phyloP scores from a whole-genome alignment of 1,139 yeast genomes.

The Debaryomyces nepalensis region DNA sequence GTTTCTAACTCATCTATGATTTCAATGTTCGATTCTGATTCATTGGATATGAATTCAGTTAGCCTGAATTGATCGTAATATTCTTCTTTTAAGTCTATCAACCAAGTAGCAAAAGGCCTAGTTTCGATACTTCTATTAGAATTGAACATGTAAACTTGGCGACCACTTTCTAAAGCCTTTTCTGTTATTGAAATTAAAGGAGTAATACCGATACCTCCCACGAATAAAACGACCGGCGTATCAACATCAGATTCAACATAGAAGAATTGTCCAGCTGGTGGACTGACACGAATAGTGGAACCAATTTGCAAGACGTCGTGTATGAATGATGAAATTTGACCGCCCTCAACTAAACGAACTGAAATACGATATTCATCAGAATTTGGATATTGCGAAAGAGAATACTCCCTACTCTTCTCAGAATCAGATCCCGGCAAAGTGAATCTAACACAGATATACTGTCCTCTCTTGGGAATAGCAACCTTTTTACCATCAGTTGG shows the following conservation, averaged over 20 bases:
- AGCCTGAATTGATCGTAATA: conserved; percentile 25
- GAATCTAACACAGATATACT: conserved; percentile 61
- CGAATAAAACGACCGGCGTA: conserved; percentile 42
- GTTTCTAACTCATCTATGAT: conserved; percentile 18
- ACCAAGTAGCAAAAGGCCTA: conserved; percentile 35
- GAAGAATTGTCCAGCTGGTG: conserved; percentile 64
- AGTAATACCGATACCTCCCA: conserved; percentile 74
- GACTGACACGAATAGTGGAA: conserved; percentile 52
- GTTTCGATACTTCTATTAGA: conserved; percentile 30
- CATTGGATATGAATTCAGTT: conserved; percentile 27
- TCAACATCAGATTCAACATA: conserved; percentile 31
- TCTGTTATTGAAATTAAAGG: conserved; percentile 61
- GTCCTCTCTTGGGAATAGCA: conserved; percentile 55
- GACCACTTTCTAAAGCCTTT: conserved; percentile 33
- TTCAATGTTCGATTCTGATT: conserved; percentile 10
- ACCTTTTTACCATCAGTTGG: conserved; percentile 51
- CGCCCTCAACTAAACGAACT: conserved; percentile 50
- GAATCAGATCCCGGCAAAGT: conserved; percentile 32
- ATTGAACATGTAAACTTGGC: conserved; percentile 33
- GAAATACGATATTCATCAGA: conserved; percentile 54
- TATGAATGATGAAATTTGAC: conserved; percentile 57
- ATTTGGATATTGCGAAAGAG: conserved; percentile 43
- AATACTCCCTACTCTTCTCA: conserved; percentile 55
- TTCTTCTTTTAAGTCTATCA: conserved; percentile 22
- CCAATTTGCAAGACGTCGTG: conserved; percentile 57